These are phyloP conservation scores for Pelargonium myrrhifolium DNA, from an alignment of 441 rosid species.

Conservation along the genomic window DNA sequence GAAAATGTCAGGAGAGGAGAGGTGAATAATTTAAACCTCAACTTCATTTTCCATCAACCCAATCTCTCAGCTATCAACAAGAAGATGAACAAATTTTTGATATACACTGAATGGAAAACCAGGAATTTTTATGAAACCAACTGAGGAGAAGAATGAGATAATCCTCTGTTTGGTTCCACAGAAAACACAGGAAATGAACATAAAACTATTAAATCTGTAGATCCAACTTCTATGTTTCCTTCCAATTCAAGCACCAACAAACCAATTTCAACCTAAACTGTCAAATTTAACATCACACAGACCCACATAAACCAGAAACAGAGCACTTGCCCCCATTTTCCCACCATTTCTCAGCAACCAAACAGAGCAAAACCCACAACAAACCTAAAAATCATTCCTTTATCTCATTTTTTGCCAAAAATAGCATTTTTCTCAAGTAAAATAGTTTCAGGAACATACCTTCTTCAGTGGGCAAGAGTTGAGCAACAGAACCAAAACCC, in stretches of 20 bases:
- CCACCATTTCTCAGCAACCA: background rate
- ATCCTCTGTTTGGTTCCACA: background rate
- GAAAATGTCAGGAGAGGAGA: background rate
- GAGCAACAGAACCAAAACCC: constrained; percentile 5
- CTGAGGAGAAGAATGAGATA: background rate
- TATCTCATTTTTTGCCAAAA: background rate
- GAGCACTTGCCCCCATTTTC: background rate
- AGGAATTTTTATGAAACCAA: background rate
- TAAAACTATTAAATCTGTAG: too few species aligned
- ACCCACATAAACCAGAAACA: background rate
- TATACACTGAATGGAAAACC: background rate
- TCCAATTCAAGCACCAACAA: too few species aligned
- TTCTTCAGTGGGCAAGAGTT: background rate
- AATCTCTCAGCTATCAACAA: too few species aligned
- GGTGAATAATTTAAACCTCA: background rate
- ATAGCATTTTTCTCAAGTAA: background rate
- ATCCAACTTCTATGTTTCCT: too few species aligned
- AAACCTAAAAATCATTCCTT: background rate
- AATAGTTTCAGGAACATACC: background rate
- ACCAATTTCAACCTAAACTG: too few species aligned
- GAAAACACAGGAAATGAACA: background rate
- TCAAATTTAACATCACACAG: background rate
- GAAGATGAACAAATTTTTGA: background rate
- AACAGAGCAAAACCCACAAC: background rate
- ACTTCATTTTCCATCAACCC: background rate